phyloP scores from a whole-genome alignment of 192 early-diverging fungal species.

The Backusella tarrabulga region DNA sequence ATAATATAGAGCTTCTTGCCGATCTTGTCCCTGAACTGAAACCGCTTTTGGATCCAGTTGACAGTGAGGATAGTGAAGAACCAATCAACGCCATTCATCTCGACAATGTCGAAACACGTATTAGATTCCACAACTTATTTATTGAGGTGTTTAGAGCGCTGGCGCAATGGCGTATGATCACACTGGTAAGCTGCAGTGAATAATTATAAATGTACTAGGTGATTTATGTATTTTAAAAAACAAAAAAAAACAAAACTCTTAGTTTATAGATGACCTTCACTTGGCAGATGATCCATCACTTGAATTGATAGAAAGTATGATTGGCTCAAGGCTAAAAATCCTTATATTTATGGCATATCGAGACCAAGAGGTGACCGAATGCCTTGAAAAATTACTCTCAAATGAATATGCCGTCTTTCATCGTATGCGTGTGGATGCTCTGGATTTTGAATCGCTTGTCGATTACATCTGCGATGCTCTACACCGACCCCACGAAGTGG shows the following conservation, averaged over 20 bases:
- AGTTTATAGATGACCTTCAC: constrained; percentile 38
- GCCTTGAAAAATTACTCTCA: constrained; percentile 8
- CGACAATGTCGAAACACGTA: constrained; percentile 21
- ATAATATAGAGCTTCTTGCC: constrained; percentile 16
- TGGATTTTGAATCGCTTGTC: constrained; percentile 24
- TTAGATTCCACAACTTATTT: constrained; percentile 28
- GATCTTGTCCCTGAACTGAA: constrained; percentile 32
- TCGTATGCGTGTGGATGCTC: constrained; percentile 19
- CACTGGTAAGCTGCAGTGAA: constrained; percentile 19
- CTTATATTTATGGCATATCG: constrained; percentile 24
- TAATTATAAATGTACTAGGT: not conserved
- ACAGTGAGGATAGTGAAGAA: constrained; percentile 1
- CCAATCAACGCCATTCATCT: not conserved
- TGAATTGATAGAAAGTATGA: constrained; percentile 25
- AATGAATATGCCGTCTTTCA: constrained; percentile 14
- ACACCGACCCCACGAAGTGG: constrained; percentile 9
- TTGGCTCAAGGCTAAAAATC: constrained; percentile 21
- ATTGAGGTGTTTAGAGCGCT: constrained; percentile 29
- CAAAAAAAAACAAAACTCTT: not conserved
- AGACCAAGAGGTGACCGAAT: constrained; percentile 16
- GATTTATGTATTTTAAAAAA: not conserved
- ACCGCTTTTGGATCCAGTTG: constrained; percentile 11
- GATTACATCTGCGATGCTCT: constrained; percentile 26
- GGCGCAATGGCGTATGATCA: constrained; percentile 28
- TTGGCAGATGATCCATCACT: constrained; percentile 35